Base-by-base conservation (phyloP, 768 basidiomycete species). In the Coprinopsis sp. region DNA sequence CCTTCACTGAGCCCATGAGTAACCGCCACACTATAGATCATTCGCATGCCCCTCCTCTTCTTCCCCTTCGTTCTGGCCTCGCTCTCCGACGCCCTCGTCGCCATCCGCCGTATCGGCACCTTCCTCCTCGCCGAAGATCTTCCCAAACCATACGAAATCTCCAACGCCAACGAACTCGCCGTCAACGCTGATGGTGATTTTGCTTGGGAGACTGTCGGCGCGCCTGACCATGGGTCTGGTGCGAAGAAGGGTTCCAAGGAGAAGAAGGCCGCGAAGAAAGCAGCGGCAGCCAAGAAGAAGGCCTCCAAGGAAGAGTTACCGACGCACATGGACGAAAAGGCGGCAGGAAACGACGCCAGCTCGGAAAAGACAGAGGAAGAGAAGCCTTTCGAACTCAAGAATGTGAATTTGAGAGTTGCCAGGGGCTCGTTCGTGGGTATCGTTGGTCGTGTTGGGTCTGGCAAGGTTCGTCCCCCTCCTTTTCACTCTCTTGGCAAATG, bases 381-480 rank as follows among this genome's bases (percentile, higher is more conserved):
- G 46, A 69, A 66, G 46, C 79, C 79, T 0, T 84, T 82, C 51
- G 64, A 69, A 44, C 57, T 84, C 39, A 67, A 63, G 33, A 61
- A 71, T 50, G 57, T 84, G 44, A 66, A 72, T 44, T 50, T 83
- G 27, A 54, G 58, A 36, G 59, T 82, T 31, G 70, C 70, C 2
- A 69, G 63, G 48, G 85, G 86, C 12, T 66, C 81, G 25, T 78
- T 88, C 25, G 70, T 87, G 6, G 83, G 79, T 1, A 78, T 89
- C 22, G 82, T 89, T n/a, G 87, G 87, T 13, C 72, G 76, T 8
- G 82, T 89, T 30, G 87, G 87, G 0, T 79, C 78, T 31, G 87
- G 87, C 21, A 88, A 88, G 66, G 76, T 79, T 33, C 5, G 58
- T 24, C 33, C 42, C 28, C 34, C 21, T n/a, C 45, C 21, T 36